Percentiles rank a stretch among this genome's conserved stretches.
Conservation (phyloP, 2,329 filamentous ascomycete species). For the Microcera coccophila region DNA sequence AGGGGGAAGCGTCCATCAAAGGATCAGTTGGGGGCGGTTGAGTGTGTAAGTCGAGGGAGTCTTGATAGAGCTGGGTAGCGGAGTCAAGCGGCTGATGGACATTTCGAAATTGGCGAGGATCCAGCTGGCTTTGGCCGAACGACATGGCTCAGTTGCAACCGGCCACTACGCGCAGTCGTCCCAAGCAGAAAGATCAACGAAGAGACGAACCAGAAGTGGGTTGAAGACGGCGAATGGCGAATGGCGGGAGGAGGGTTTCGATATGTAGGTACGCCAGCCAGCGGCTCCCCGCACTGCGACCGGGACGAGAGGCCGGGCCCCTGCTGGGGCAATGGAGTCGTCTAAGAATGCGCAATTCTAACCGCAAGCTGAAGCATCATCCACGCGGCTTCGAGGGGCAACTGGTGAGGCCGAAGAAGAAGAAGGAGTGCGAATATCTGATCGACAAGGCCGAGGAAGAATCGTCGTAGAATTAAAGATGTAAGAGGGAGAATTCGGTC, state of each 20-base stretch:
- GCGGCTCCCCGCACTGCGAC: slow-evolving; percentile 27
- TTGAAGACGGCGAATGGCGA: slow-evolving; percentile 1
- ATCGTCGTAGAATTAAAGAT: slow-evolving; percentile 8
- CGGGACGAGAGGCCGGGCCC: slow-evolving; percentile 20
- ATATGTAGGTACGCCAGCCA: slow-evolving; percentile 10
- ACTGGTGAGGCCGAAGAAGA: background rate
- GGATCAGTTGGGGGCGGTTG: slow-evolving; percentile 18
- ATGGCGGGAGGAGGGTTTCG: slow-evolving; percentile 2
- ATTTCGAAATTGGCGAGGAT: slow-evolving; percentile 29
- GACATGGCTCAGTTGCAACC: slow-evolving; percentile 28
- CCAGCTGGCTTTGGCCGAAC: slow-evolving; percentile 26
- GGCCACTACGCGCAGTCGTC: slow-evolving; percentile 13
- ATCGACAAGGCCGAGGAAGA: background rate
- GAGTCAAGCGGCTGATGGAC: slow-evolving; percentile 27
- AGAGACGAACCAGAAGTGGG: background rate
- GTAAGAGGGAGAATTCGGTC: slow-evolving; percentile 19
- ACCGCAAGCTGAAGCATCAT: background rate
- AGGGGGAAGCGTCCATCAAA: slow-evolving; percentile 47
- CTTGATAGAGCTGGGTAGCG: slow-evolving; percentile 24
- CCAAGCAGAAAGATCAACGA: slow-evolving; percentile 11
- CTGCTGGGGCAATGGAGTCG: slow-evolving; percentile 14
- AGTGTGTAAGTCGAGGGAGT: slow-evolving; percentile 20
- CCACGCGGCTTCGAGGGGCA: background rate
- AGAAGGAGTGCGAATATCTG: background rate
- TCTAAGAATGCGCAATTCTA: background rate